A percentile compares a stretch with the other conserved stretches of the same genome.
phyloP scores from a whole-genome alignment of 2,329 filamentous ascomycete species.

The Ophiostoma piceae region DNA sequence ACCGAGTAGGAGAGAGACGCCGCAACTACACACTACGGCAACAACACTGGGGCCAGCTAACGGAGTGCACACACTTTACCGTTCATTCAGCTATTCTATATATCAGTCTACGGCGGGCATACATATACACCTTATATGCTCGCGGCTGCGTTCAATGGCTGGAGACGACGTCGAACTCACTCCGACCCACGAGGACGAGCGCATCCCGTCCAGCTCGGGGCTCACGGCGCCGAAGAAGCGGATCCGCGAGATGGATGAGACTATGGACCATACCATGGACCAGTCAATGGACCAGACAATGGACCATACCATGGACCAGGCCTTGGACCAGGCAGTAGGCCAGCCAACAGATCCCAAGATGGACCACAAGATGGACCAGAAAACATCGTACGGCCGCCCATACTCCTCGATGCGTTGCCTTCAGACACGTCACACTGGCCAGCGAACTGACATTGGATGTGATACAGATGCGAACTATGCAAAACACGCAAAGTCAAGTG shows the following conservation, averaged over 20 bases:
- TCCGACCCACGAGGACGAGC: conserved; percentile 14
- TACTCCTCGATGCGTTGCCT: neutral
- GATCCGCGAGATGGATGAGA: conserved; percentile 23
- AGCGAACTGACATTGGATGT: conserved; percentile 28
- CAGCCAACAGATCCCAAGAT: conserved; percentile 10
- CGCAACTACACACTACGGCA: neutral
- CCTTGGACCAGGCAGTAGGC: conserved; percentile 8
- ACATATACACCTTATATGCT: neutral
- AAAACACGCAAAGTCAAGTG: conserved; percentile 78
- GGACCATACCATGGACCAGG: neutral
- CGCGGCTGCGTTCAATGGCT: conserved; percentile 10
- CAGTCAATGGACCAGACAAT: conserved; percentile 13
- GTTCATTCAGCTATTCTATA: neutral
- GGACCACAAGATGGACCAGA: conserved; percentile 15
- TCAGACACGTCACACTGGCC: neutral
- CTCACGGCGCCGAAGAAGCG: conserved; percentile 25
- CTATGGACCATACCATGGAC: conserved; percentile 16
- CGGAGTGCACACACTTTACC: neutral
- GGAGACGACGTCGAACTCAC: conserved; percentile 12
- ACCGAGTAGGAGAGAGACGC: neutral
- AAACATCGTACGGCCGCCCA: conserved; percentile 12
- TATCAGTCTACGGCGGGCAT: neutral
- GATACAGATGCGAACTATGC: conserved; percentile 63
- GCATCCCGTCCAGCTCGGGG: conserved; percentile 20
- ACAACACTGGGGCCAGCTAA: neutral